Percentiles rank a stretch among this genome's conserved stretches.
These are phyloP conservation scores for Erythrobasidium yunnanense DNA, from an alignment of 768 basidiomycete genomes.

Conservation along the genomic window DNA sequence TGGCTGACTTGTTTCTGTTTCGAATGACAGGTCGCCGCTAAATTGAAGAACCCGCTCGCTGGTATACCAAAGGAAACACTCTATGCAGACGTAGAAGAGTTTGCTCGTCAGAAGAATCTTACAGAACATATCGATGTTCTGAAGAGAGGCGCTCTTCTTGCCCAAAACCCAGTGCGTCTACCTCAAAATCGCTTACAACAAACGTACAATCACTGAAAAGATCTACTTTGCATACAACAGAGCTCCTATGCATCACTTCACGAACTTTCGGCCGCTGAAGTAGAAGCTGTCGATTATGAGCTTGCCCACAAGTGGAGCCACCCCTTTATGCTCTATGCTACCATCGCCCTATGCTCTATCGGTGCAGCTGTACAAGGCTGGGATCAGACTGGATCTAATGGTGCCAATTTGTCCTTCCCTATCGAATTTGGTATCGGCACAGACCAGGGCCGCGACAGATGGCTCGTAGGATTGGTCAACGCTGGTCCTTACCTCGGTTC, in stretches of 20 bases:
- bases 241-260: constrained; percentile 45
- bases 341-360: constrained; percentile 55
- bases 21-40: constrained; percentile 15
- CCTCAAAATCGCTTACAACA: neutral
- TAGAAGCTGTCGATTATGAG: constrained; percentile 46
- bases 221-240: neutral
- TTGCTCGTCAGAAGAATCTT: constrained; percentile 48
- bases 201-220: no score
- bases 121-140: constrained; percentile 43
- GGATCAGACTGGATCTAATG: constrained; percentile 52
- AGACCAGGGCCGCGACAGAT: constrained; percentile 33
- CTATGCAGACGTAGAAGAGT: constrained; percentile 53
- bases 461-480: constrained; percentile 32
- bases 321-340: constrained; percentile 46
- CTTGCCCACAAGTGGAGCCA: constrained; percentile 45
- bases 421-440: constrained; percentile 47
- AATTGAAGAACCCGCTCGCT: constrained; percentile 50
- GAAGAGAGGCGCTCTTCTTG: constrained; percentile 61
- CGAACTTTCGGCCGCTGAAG: constrained; percentile 45
- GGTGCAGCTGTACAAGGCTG: constrained; percentile 64
- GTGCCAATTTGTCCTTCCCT: constrained; percentile 56
- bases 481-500: constrained; percentile 50
- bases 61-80: constrained; percentile 56
- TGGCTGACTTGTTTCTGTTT: no score
- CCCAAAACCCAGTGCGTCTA: constrained; percentile 50